A percentile compares a stretch with the other conserved stretches of the same genome.
Conservation (phyloP, 108 stramenopile species). For the Cyclotella kingstonii region DNA sequence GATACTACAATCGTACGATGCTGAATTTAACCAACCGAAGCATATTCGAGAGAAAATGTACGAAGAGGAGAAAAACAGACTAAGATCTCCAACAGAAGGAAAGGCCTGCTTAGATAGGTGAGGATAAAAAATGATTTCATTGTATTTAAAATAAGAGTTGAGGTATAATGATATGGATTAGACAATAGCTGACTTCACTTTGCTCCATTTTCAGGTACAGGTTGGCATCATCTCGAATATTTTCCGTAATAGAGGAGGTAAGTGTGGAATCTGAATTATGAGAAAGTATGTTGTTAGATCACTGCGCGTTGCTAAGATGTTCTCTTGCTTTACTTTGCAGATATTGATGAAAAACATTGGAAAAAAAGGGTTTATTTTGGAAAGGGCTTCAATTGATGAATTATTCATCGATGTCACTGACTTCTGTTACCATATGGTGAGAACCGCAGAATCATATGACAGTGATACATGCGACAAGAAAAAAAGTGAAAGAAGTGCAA, state of each 20-base stretch:
- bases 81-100: conserved; percentile 60
- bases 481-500: neutral
- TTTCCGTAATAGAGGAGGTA: conserved; percentile 63
- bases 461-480: conserved; percentile 10
- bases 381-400: conserved; percentile 85
- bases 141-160: no score
- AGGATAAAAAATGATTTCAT: no score
- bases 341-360: conserved; percentile 21
- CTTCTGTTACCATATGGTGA: conserved; percentile 48
- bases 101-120: conserved; percentile 83
- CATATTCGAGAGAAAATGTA: conserved; percentile 48
- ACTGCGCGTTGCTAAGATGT: no score
- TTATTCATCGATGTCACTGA: conserved; percentile 82
- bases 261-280: no score
- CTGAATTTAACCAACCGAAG: conserved; percentile 51
- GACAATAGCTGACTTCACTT: no score
- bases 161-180: no score
- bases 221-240: conserved; percentile 71
- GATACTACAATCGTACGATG: conserved; percentile 55
- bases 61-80: conserved; percentile 52
- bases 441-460: neutral
- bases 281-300: no score
- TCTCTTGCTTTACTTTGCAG: conserved; percentile 7
- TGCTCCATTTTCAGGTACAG: conserved; percentile 45
- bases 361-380: conserved; percentile 58